These are phyloP conservation scores for Trichoderma aggressivum DNA, from an alignment of 2,329 filamentous ascomycete species.

Conservation along the genomic window DNA sequence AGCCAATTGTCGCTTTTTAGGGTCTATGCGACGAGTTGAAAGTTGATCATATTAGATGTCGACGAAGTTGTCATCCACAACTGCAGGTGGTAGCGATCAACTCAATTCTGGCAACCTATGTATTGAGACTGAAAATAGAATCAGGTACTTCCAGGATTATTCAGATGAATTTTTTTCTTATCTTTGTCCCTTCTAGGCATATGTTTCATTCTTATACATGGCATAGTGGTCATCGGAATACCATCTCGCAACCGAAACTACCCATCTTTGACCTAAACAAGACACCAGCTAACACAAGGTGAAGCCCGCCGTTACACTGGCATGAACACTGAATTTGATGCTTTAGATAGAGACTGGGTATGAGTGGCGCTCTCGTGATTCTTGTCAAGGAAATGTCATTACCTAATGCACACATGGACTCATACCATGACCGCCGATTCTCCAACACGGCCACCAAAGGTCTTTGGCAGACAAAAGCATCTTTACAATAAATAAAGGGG, in stretches of 20 bases:
- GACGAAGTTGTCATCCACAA: background rate
- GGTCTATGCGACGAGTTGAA: background rate
- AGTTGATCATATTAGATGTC: background rate
- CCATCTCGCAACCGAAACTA: background rate
- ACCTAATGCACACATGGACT: background rate
- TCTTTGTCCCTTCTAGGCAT: background rate
- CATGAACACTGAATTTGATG: background rate
- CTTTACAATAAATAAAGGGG: background rate
- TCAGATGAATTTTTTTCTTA: background rate
- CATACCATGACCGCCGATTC: background rate
- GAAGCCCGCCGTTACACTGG: background rate
- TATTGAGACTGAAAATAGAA: background rate
- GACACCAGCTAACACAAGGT: background rate
- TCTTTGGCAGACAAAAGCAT: background rate
- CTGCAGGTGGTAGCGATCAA: background rate
- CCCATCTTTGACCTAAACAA: background rate
- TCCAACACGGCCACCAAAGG: background rate
- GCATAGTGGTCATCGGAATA: background rate
- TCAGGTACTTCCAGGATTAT: background rate
- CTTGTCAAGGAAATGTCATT: background rate
- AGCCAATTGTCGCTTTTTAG: background rate
- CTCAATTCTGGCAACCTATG: background rate
- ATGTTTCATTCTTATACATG: background rate
- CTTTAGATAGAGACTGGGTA: background rate
- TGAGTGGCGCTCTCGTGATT: background rate